A percentile compares a stretch with the other conserved stretches of the same genome.
Conservation (phyloP, 192 early-diverging fungal species). For the Podila horticola region DNA sequence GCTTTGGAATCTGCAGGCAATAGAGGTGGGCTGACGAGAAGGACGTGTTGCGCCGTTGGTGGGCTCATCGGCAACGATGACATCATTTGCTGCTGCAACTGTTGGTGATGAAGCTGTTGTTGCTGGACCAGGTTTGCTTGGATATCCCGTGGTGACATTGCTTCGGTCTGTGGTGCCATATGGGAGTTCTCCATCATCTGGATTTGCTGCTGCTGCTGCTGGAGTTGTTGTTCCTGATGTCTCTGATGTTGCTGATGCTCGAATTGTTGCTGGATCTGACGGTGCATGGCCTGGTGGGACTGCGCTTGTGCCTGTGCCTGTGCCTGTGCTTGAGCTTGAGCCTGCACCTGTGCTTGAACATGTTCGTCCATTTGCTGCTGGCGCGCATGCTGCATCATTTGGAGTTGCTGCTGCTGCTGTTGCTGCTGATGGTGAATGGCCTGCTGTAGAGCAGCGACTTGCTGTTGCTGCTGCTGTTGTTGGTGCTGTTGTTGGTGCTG, state of each 20-base stretch:
- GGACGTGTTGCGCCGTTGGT: constrained; percentile 19
- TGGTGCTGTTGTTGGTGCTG: constrained; percentile 37
- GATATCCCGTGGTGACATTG: constrained; percentile 18
- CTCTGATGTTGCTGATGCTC: constrained; percentile 12
- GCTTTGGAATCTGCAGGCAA: constrained; percentile 12
- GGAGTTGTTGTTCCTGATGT: constrained; percentile 2
- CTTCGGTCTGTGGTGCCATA: constrained; percentile 15
- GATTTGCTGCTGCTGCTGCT: constrained; percentile 26
- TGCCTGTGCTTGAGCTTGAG: neutral
- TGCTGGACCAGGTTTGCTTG: constrained; percentile 14
- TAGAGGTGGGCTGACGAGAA: constrained; percentile 32
- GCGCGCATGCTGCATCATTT: constrained; percentile 3
- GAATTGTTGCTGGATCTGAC: constrained; percentile 16
- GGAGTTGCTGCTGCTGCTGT: constrained; percentile 17
- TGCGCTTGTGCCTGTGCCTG: constrained; percentile 3
- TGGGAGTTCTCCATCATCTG: constrained; percentile 28
- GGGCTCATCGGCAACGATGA: constrained; percentile 36
- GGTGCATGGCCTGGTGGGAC: constrained; percentile 25
- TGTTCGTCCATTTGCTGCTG: constrained; percentile 25
- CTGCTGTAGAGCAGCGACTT: too few species aligned
- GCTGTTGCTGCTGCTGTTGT: constrained; percentile 16
- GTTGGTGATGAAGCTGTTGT: constrained; percentile 4
- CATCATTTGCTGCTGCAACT: constrained; percentile 30
- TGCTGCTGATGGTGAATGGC: too few species aligned
- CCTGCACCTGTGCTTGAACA: neutral